Evolutionary conservation across 352 stramenopile species (phyloP), one percentile per base, ranked within the genome.

Genomic region (Globisporangium megalacanthum): DNA sequence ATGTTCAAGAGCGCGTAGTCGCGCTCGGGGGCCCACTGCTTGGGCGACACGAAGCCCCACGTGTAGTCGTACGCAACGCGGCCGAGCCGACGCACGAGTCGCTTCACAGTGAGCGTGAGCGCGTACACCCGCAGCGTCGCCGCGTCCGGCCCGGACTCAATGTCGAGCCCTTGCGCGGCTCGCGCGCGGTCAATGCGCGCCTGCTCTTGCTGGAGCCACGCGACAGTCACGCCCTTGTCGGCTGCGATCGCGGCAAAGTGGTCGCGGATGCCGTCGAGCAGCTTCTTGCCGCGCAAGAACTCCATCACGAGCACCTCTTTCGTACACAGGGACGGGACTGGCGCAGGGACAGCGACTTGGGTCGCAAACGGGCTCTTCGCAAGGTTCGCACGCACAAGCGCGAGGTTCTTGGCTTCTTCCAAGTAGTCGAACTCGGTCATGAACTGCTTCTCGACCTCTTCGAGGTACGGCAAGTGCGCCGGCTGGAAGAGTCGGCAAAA

Each of bases 391-490:
- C 94, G 75, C 39, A 98, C 88, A 25, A 72, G 84, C 6, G 75
- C 74, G 13, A 98, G 70, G 60, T 98, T 97, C 56, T 88, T 78
- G 46, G 86, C 93, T 68, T 99, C 96, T 62, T 92, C 74, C 0
- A 75, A 49, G 79, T 98, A 99, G 66, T 99, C 94, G 71, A 99
- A 99, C 72, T 99, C 96, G 20, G 91, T 98, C 87, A 98, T 94
- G 66, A 98, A 99, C 75, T 98, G 95, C 60, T 96, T 96, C 74
- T 98, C 95, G 47, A 98, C 92, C 66, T 98, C 94, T 25, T 97
- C 83, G 7, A 98, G 68, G 52, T 94, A 92, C 20, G 90, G 86
- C 47, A 98, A 72, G 65, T 98, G 92, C 29, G 90, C 93, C 2
- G 96, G 96, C 61, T 98, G 93, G 42, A 97, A 97, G n/a, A 98